These are phyloP conservation scores for Chalciporus chontae DNA, from an alignment of 768 basidiomycete species.

Conservation along the genomic window DNA sequence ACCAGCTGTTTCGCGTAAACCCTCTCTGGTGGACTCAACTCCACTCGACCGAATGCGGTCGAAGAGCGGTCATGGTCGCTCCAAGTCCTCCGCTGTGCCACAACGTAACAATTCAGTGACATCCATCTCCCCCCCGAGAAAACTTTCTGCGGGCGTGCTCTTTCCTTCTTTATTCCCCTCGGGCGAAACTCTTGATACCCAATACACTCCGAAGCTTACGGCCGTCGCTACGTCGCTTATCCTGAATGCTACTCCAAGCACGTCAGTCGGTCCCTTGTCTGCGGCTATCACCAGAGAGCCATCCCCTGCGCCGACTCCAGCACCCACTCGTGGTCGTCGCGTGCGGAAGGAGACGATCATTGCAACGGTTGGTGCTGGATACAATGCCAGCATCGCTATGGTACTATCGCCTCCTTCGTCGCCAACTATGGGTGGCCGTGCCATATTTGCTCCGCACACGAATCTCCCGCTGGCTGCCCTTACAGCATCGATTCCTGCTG, in stretches of 20 bases:
- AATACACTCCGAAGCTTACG: conserved; percentile 8
- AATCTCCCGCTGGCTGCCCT: conserved; percentile 3
- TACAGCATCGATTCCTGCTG: background rate
- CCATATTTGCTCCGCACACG: conserved; percentile 2
- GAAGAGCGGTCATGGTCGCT: conserved; percentile 15
- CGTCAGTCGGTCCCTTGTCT: background rate
- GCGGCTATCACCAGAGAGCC: background rate
- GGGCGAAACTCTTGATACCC: conserved; percentile 2
- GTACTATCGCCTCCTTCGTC: conserved; percentile 26
- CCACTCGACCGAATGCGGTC: background rate
- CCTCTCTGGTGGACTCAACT: conserved; percentile 1
- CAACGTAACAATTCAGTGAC: background rate
- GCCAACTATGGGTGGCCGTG: conserved; percentile 2
- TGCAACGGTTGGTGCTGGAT: background rate
- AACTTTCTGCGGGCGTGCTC: conserved; percentile 14
- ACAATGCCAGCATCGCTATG: conserved; percentile 18
- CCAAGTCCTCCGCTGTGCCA: conserved; percentile 13
- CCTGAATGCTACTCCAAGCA: conserved; percentile 1
- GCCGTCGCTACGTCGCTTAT: conserved; percentile 10
- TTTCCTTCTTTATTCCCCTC: conserved; percentile 16
- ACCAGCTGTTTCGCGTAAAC: background rate
- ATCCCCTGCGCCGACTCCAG: background rate
- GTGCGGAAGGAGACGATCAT: conserved; percentile 10
- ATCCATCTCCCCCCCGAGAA: conserved; percentile 6
- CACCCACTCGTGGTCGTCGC: conserved; percentile 18